A percentile compares a stretch with the other conserved stretches of the same genome.
phyloP scores from a whole-genome alignment of 2,329 filamentous ascomycete genomes.

The Biscogniauxia sp. region DNA sequence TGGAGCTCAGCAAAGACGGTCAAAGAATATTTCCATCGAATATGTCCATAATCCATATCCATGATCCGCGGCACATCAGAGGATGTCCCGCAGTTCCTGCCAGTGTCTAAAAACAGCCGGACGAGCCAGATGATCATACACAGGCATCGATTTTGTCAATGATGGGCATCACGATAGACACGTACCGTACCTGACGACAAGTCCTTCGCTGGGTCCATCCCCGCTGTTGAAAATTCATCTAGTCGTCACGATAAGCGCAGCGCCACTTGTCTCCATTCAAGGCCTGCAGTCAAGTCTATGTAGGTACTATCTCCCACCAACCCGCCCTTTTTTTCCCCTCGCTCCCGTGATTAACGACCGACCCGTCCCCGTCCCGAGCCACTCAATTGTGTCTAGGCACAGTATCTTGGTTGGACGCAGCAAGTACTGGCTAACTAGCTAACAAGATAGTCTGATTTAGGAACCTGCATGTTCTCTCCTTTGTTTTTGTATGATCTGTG shows the following conservation, averaged over 20 bases:
- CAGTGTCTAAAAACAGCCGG: not conserved
- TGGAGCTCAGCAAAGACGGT: not conserved
- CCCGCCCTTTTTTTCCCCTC: constrained; percentile 8
- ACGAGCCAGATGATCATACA: not conserved
- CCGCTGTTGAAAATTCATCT: not conserved
- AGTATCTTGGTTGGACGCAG: not conserved
- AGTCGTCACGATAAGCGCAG: constrained; percentile 22
- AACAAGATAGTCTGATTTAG: not conserved
- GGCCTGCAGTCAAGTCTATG: constrained; percentile 17
- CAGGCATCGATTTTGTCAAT: not conserved
- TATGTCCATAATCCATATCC: not conserved
- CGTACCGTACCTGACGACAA: not conserved
- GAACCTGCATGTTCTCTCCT: not conserved
- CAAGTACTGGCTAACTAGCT: not conserved
- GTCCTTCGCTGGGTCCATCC: not conserved
- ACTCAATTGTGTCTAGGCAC: constrained; percentile 5
- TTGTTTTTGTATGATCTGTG: constrained; percentile 2
- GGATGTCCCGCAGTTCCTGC: not conserved
- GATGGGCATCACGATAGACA: not conserved
- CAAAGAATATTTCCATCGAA: not conserved
- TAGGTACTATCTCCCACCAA: constrained; percentile 15
- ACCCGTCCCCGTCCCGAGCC: not conserved
- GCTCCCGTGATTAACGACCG: constrained; percentile 13
- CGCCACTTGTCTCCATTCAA: constrained; percentile 34
- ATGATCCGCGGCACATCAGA: not conserved